Evolutionary conservation across 2,329 filamentous ascomycete genomes (phyloP), one percentile per base, ranked within the genome.

Genomic region (Sporothrix inflata): DNA sequence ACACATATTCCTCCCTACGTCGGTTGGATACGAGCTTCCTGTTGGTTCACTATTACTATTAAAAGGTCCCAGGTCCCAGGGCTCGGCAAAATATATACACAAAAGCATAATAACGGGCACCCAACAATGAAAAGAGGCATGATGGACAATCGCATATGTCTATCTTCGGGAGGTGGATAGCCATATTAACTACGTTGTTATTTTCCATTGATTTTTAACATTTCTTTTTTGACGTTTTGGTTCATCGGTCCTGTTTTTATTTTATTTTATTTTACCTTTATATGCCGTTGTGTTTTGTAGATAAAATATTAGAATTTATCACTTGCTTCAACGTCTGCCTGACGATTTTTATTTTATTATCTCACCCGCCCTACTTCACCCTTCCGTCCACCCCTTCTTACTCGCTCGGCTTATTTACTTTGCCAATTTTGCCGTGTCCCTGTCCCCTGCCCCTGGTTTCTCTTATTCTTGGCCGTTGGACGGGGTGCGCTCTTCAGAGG

Each of bases 381-480:
- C 34, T 4, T 16, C 38, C 6, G 4, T 47, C n/a, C 14, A 34
- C 42, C 40, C 40, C 65, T 21, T 38, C 47, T 53, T 68, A 68
- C 45, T 30, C 30, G 45, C 65, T 40, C 65, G 61, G 45, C 47
- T 69, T 69, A 27, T 51, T 55, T 69, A 12, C 11, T 57, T 69
- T 16, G 7, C 66, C 66, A 57, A 30, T 69, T 68, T 55, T 68
- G 30, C 63, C 47, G 66, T 68, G 45, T 55, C 66, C 30, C 66
- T 53, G 66, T 55, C 49, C 66, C 66, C 66, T 49, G 21, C 49
- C 66, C 49, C 49, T 69, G 49, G 49, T 69, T 69, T 55, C 66
- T 55, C 47, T 24, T 38, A 1, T 30, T 49, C 21, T 16, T 45
- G 24, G 61, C 40, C 42, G 21, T 49, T 4, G 24, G 21, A 3